phyloP scores from a whole-genome alignment of 2,329 filamentous ascomycete species.

The Fusarium ambrosium region DNA sequence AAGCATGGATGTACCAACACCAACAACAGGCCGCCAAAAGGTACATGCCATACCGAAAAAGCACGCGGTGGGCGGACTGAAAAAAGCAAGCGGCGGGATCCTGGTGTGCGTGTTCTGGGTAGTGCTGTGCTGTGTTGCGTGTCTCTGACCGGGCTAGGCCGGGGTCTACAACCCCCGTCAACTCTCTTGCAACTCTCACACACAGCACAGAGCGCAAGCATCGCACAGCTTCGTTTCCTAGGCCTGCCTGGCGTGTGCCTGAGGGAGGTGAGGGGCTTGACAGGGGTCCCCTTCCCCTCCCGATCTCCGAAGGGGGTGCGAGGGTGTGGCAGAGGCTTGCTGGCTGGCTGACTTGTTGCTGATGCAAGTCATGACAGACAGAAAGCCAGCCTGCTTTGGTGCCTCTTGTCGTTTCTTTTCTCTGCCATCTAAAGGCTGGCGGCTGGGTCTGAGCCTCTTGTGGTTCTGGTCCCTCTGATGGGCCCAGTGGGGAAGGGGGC shows the following conservation, averaged over 20 bases:
- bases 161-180: slow-evolving; percentile 29
- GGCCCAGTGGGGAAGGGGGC: slow-evolving; percentile 23
- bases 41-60: slow-evolving; percentile 1
- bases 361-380: slow-evolving; percentile 40
- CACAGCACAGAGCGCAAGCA: slow-evolving; percentile 28
- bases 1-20: slow-evolving; percentile 18
- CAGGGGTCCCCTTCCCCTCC: slow-evolving; percentile 31
- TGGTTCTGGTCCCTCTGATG: slow-evolving; percentile 11
- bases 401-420: slow-evolving; percentile 9
- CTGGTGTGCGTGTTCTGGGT: slow-evolving; percentile 27
- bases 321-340: slow-evolving; percentile 27
- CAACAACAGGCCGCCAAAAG: slow-evolving; percentile 19
- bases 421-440: slow-evolving; percentile 2
- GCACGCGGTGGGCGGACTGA: slow-evolving; percentile 15
- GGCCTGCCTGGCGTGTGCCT: slow-evolving; percentile 25
- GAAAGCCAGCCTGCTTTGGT: slow-evolving; percentile 5
- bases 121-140: slow-evolving; percentile 29
- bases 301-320: slow-evolving; percentile 30
- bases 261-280: slow-evolving; percentile 22
- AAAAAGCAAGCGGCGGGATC: slow-evolving; percentile 43
- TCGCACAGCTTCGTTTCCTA: slow-evolving; percentile 31
- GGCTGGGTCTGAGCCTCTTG: background rate
- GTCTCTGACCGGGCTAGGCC: slow-evolving; percentile 34
- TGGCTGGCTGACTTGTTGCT: slow-evolving; percentile 27
- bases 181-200: slow-evolving; percentile 42